A percentile compares a stretch with the other conserved stretches of the same genome.
Evolutionary conservation across 2,329 filamentous ascomycete species (phyloP).

Genomic region (Davidsoniella neocaledoniae): DNA sequence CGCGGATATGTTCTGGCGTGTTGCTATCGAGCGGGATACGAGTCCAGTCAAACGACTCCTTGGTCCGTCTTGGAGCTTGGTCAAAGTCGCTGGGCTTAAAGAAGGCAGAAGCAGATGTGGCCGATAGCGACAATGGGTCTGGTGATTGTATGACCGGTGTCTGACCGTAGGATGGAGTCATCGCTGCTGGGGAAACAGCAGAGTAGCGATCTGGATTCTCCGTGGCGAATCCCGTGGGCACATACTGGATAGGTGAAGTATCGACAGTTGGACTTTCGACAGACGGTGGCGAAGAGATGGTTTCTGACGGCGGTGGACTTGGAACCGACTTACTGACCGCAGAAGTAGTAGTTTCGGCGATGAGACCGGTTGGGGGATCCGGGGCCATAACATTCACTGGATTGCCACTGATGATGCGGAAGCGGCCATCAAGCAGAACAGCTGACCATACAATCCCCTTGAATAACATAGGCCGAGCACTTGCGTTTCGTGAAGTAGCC

Average conservation of each 20-base stretch:
- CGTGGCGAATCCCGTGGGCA: no score
- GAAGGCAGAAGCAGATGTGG: no score
- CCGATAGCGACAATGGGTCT: no score
- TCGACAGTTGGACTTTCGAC: no score
- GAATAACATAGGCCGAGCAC: constrained; percentile 38
- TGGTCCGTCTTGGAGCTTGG: not conserved
- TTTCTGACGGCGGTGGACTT: not conserved
- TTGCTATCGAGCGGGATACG: constrained; percentile 45
- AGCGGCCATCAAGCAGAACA: constrained; percentile 49
- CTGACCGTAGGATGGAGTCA: no score
- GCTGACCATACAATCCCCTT: constrained; percentile 53
- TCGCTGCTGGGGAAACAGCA: no score
- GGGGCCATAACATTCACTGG: constrained; percentile 10
- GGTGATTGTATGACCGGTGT: no score
- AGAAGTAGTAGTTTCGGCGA: no score
- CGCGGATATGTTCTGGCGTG: constrained; percentile 54
- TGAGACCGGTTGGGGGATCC: constrained; percentile 14
- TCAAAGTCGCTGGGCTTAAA: no score
- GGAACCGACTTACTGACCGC: not conserved
- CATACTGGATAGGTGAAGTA: no score
- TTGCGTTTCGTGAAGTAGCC: not conserved
- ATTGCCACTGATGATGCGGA: constrained; percentile 50
- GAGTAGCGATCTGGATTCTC: no score
- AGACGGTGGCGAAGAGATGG: not conserved
- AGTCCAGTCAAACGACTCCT: constrained; percentile 57